These are phyloP conservation scores for Trifolium subterraneum DNA, from an alignment of 306 rosid species.

Conservation along the genomic window DNA sequence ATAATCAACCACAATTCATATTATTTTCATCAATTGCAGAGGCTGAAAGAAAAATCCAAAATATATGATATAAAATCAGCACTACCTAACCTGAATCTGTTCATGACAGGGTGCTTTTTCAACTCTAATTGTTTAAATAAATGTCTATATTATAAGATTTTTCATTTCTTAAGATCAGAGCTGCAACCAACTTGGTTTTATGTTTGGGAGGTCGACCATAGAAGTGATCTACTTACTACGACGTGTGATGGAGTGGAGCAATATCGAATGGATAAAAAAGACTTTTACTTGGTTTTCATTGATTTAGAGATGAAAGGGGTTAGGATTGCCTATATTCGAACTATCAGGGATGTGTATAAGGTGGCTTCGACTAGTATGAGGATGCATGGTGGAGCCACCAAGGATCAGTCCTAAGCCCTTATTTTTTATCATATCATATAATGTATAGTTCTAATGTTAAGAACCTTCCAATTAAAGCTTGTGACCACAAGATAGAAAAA, in stretches of 20 bases:
- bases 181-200: constrained; percentile 9
- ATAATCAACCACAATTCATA: constrained; percentile 5
- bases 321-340: no score
- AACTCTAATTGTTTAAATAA: constrained; percentile 20
- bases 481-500: constrained; percentile 28
- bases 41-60: constrained; percentile 35
- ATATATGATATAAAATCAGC: constrained; percentile 18
- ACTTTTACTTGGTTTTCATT: no score
- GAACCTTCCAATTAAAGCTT: constrained; percentile 37
- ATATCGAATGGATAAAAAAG: no score
- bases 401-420: no score
- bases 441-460: constrained; percentile 4
- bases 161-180: constrained; percentile 13
- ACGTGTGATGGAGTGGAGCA: no score
- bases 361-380: no score
- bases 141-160: background rate
- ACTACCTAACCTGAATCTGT: constrained; percentile 19
- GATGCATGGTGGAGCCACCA: no score
- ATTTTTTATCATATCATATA: background rate
- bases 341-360: no score
- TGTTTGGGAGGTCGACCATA: no score
- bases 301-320: no score
- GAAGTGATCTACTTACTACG: no score
- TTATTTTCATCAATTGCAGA: constrained; percentile 12
- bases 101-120: background rate